These are phyloP conservation scores for Trichomonas tenax DNA, from an alignment of 208 protist species.

Conservation along the genomic window DNA sequence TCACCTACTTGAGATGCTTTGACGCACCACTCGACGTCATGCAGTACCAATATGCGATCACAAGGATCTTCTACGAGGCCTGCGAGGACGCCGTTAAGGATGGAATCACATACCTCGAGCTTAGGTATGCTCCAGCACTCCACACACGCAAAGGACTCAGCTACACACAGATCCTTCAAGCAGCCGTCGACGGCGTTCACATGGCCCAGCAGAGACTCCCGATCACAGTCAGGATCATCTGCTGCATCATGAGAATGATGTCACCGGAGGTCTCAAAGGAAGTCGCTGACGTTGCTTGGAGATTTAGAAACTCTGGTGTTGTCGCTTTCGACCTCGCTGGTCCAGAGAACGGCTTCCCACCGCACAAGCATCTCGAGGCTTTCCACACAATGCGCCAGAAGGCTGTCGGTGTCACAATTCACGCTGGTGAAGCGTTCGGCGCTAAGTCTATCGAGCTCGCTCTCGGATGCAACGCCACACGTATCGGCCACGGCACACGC, in stretches of 20 bases:
- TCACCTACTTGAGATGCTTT: neutral
- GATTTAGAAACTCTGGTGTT: neutral
- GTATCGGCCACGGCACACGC: neutral
- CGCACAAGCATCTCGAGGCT: neutral
- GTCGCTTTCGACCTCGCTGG: constrained; percentile 8
- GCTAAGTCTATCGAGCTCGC: neutral
- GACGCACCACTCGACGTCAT: neutral
- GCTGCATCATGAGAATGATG: neutral
- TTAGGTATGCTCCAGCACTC: neutral
- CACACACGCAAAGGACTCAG: neutral
- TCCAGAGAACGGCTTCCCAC: neutral
- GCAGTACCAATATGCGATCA: neutral
- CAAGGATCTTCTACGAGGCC: constrained; percentile 5
- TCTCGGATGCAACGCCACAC: neutral
- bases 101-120: neutral
- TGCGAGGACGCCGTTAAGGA: neutral
- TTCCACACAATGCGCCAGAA: neutral
- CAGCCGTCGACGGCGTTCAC: neutral
- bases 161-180: neutral
- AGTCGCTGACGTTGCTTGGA: neutral
- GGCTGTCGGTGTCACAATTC: neutral
- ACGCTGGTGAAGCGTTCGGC: neutral
- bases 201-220: neutral
- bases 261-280: neutral
- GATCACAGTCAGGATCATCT: neutral